Evolutionary conservation across 352 stramenopile species (phyloP).

Genomic region (Phytophthora tubulina): DNA sequence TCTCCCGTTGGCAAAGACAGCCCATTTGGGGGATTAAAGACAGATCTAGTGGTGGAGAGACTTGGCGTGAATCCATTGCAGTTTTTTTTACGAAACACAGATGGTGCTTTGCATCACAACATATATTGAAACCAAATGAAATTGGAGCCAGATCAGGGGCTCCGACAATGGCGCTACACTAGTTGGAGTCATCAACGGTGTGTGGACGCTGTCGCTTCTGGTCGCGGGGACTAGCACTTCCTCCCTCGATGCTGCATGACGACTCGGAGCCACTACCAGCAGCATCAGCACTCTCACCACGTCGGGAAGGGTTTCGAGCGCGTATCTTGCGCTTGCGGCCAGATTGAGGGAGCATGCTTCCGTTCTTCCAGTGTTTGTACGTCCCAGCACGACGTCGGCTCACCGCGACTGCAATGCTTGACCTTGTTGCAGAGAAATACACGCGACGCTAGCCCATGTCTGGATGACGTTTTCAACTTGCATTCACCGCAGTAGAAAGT

Average conservation of each 20-base stretch:
- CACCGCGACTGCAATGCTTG: not conserved
- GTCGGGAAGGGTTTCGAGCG: not conserved
- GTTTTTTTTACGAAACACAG: not conserved
- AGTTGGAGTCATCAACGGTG: too few species aligned
- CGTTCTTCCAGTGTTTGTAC: slow-evolving; percentile 15
- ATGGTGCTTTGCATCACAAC: not conserved
- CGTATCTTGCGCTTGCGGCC: slow-evolving; percentile 6
- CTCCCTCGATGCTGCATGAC: too few species aligned
- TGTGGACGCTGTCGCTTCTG: too few species aligned
- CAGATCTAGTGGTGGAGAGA: not conserved
- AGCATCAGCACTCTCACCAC: not conserved
- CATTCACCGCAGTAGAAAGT: slow-evolving; percentile 5
- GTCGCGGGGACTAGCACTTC: too few species aligned
- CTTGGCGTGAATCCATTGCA: too few species aligned
- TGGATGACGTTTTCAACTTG: slow-evolving; percentile 3
- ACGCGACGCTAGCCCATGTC: not conserved
- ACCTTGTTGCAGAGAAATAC: slow-evolving; percentile 23
- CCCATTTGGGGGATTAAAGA: not conserved
- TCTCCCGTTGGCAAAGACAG: not conserved
- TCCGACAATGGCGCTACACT: too few species aligned
- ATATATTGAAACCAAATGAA: not conserved
- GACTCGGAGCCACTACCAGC: too few species aligned
- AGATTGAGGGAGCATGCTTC: not conserved
- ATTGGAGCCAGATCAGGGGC: not conserved
- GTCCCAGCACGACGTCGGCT: slow-evolving; percentile 1